Percentiles rank a stretch among this genome's conserved stretches.
Conservation (phyloP, 2,329 filamentous ascomycete species). For the Cladosporium sp. region DNA sequence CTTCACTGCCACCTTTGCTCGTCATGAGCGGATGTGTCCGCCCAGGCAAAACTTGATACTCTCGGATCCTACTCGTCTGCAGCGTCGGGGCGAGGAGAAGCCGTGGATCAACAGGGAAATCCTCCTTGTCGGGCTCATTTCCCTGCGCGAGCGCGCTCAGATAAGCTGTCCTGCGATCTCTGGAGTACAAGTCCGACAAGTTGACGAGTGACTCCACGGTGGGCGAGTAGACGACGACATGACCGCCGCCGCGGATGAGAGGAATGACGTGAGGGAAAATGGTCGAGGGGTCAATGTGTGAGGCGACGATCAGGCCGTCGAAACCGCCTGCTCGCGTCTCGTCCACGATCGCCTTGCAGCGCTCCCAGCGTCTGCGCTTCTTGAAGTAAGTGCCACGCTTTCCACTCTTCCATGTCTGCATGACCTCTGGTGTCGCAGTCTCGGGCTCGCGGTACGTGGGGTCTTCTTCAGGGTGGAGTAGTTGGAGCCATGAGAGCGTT, state of each 20-base stretch:
- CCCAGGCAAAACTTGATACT: conserved; percentile 88
- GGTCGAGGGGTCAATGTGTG: conserved; percentile 70
- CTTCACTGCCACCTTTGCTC: conserved; percentile 76
- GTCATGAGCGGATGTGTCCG: conserved; percentile 95
- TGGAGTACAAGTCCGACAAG: conserved; percentile 78
- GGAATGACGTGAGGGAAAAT: conserved; percentile 72
- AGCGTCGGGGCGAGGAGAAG: conserved; percentile 71
- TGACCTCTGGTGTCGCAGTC: conserved; percentile 50
- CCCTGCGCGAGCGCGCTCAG: conserved; percentile 37
- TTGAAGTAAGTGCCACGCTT: conserved; percentile 81
- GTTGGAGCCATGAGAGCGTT: conserved; percentile 84
- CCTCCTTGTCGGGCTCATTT: conserved; percentile 42
- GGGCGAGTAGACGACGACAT: conserved; percentile 78
- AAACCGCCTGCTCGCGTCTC: conserved; percentile 70
- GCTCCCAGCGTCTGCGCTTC: conserved; percentile 78
- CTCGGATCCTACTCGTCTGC: conserved; percentile 70
- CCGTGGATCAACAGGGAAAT: conserved; percentile 84
- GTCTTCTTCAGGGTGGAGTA: conserved; percentile 71
- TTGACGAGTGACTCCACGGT: conserved; percentile 71
- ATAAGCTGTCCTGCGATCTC: conserved; percentile 72
- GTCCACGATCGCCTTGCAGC: conserved; percentile 66
- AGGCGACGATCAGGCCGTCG: conserved; percentile 75
- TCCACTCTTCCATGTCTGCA: conserved; percentile 70
- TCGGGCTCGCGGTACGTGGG: conserved; percentile 66
- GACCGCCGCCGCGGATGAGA: conserved; percentile 73